Evolutionary conservation across 495 filamentous ascomycete species (phyloP).

Genomic region (Collariella sp.): DNA sequence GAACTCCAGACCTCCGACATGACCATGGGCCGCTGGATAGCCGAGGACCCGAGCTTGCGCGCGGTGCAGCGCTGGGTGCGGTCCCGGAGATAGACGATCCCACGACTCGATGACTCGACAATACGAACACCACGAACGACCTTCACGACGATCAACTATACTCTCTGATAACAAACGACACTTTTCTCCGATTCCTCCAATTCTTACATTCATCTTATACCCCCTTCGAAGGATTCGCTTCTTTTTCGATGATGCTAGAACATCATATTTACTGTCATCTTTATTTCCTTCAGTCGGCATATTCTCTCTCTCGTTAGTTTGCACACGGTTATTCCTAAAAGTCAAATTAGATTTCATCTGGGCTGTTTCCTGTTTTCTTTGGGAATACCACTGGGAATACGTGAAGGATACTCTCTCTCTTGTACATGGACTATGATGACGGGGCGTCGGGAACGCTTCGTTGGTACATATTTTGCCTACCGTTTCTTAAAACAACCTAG

Average conservation of each 20-base stretch:
- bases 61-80: constrained; percentile 45
- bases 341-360: neutral
- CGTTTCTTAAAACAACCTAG: neutral
- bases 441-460: constrained; percentile 7
- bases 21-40: constrained; percentile 62
- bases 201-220: neutral
- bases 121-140: neutral
- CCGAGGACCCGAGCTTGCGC: constrained; percentile 56
- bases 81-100: constrained; percentile 23
- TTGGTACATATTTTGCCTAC: constrained; percentile 3
- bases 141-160: neutral
- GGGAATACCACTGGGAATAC: constrained; percentile 7
- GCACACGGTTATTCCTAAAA: constrained; percentile 4
- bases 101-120: neutral
- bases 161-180: neutral
- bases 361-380: neutral
- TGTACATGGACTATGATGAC: neutral
- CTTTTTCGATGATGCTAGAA: neutral
- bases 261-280: neutral
- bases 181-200: no score
- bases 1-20: constrained; percentile 57
- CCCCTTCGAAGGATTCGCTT: constrained; percentile 1
- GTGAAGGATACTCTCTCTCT: neutral
- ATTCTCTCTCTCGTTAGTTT: neutral
- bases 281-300: neutral